Conservation (phyloP, 192 early-diverging fungal genomes). For the Chytriomyces sp. region DNA sequence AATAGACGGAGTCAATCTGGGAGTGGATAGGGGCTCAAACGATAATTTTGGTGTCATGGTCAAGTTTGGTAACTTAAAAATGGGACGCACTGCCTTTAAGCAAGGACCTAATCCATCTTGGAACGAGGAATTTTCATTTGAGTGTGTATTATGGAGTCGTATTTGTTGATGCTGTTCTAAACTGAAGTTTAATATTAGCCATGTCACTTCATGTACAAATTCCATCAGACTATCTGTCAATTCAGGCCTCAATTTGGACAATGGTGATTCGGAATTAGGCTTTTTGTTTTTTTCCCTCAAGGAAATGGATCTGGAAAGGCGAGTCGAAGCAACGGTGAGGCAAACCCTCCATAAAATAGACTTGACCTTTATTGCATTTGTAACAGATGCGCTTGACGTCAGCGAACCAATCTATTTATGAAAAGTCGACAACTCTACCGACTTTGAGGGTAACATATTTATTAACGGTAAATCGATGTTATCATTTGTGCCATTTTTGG, state of each 20-base stretch:
- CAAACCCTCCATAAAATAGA: conserved; percentile 12
- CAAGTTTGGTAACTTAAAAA: conserved; percentile 48
- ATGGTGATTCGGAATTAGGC: conserved; percentile 31
- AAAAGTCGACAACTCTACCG: conserved; percentile 2
- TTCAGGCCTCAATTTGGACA: conserved; percentile 32
- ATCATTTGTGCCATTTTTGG: too few species aligned
- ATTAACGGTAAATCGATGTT: conserved; percentile 25
- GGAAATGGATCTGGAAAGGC: conserved; percentile 24
- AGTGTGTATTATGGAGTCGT: conserved; percentile 25
- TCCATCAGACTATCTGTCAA: conserved; percentile 19
- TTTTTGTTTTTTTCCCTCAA: background rate
- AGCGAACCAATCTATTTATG: conserved; percentile 2
- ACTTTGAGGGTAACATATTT: conserved; percentile 37
- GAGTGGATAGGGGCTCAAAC: conserved; percentile 37
- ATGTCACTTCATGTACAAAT: conserved; percentile 35
- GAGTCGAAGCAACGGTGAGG: conserved; percentile 13
- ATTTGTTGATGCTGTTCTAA: conserved; percentile 25
- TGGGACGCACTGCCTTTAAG: conserved; percentile 41
- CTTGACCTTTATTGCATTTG: conserved; percentile 13
- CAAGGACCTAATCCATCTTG: conserved; percentile 42
- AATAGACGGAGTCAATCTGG: conserved; percentile 31
- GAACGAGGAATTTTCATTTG: conserved; percentile 46
- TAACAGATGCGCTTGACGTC: conserved; percentile 37
- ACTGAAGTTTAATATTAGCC: conserved; percentile 21
- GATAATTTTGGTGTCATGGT: conserved; percentile 31